phyloP scores from a whole-genome alignment of 2,329 filamentous ascomycete genomes.

The Exophiala viscosa region DNA sequence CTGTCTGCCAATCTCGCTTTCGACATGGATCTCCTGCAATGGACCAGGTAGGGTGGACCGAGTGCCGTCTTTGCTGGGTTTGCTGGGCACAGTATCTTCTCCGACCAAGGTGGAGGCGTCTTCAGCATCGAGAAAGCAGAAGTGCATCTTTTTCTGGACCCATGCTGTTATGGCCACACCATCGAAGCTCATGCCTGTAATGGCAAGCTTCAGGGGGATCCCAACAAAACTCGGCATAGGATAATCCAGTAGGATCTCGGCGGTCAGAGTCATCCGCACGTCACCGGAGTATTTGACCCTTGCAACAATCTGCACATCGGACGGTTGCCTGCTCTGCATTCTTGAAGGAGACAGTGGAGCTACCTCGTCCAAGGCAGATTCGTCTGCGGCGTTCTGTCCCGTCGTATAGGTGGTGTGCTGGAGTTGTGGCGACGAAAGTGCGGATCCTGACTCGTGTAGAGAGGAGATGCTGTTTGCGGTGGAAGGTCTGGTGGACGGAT shows the following conservation, averaged over 20 bases:
- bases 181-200: conserved; percentile 92
- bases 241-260: conserved; percentile 94
- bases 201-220: conserved; percentile 88
- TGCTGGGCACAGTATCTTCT: conserved; percentile 32
- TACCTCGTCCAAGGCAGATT: conserved; percentile 17
- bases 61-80: conserved; percentile 28
- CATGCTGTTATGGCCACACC: conserved; percentile 89
- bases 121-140: conserved; percentile 90
- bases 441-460: conserved; percentile 22
- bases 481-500: conserved; percentile 41
- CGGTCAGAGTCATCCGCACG: conserved; percentile 80
- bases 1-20: conserved; percentile 93
- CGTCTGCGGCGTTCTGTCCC: conserved; percentile 9
- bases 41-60: conserved; percentile 58
- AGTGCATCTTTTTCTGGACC: conserved; percentile 83
- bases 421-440: conserved; percentile 18
- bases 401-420: conserved; percentile 7
- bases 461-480: conserved; percentile 34
- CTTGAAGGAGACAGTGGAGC: conserved; percentile 44
- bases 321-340: conserved; percentile 69
- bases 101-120: conserved; percentile 74
- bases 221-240: conserved; percentile 98
- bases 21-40: conserved; percentile 87
- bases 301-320: conserved; percentile 90
- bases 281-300: conserved; percentile 86